A percentile compares a stretch with the other conserved stretches of the same genome.
Evolutionary conservation across 2,329 filamentous ascomycete genomes (phyloP).

Genomic region (Botryotinia calthae): DNA sequence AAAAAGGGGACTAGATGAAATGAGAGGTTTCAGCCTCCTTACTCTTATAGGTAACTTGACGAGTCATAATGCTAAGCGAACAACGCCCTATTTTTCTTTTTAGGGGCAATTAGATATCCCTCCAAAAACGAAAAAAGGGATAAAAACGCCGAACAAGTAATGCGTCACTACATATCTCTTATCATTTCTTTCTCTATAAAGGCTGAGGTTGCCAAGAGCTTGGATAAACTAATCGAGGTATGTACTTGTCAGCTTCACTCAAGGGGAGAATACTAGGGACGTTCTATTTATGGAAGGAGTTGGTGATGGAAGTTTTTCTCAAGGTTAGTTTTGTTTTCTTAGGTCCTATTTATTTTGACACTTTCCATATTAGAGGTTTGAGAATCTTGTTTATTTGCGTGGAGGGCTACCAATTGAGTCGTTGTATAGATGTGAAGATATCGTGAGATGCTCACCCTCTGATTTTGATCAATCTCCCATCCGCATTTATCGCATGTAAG

Average conservation of each 20-base stretch:
- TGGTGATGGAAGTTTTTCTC: no score
- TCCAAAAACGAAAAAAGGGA: background rate
- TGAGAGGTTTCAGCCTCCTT: conserved; percentile 5
- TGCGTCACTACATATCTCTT: background rate
- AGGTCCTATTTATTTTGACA: background rate
- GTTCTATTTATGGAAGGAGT: background rate
- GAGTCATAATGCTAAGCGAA: background rate
- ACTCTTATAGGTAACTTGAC: background rate
- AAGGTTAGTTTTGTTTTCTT: background rate
- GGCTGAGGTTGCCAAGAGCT: conserved; percentile 8
- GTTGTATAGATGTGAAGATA: background rate
- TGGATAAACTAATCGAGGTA: background rate
- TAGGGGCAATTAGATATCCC: background rate
- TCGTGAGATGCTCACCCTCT: background rate
- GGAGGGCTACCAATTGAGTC: no score
- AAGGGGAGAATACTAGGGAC: background rate
- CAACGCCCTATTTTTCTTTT: background rate
- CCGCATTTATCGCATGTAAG: background rate
- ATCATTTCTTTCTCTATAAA: background rate
- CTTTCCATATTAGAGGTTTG: background rate
- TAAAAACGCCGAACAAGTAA: background rate
- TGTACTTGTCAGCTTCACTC: background rate
- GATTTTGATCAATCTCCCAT: background rate
- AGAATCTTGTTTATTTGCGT: background rate
- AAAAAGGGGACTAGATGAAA: background rate